Evolutionary conservation across 2,329 filamentous ascomycete genomes (phyloP).

Genomic region (Bipolaris victoriae): DNA sequence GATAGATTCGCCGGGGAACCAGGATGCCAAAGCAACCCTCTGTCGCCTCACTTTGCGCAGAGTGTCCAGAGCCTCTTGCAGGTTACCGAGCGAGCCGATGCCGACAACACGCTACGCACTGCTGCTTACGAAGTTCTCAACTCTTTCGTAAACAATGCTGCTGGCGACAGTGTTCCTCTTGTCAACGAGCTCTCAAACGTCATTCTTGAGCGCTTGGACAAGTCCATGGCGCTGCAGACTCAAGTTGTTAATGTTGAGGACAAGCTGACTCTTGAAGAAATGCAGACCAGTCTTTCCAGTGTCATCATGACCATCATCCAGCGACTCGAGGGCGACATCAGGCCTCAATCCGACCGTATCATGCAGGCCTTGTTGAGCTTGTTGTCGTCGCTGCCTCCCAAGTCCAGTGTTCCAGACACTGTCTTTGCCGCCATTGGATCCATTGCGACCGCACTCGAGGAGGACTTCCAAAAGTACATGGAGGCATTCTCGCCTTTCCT

Average conservation of each 20-base stretch:
- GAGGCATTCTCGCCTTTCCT: conserved; percentile 90
- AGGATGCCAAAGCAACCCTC: conserved; percentile 76
- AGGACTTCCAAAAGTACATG: conserved; percentile 97
- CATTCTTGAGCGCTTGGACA: conserved; percentile 87
- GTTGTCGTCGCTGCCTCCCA: conserved; percentile 75
- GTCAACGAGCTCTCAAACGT: conserved; percentile 85
- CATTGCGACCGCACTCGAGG: conserved; percentile 89
- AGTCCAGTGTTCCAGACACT: conserved; percentile 93
- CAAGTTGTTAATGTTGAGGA: conserved; percentile 98
- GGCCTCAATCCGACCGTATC: conserved; percentile 87
- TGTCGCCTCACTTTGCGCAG: conserved; percentile 91
- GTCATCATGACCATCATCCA: conserved; percentile 91
- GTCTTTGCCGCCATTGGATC: conserved; percentile 91
- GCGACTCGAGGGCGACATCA: conserved; percentile 88
- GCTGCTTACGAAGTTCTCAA: conserved; percentile 97
- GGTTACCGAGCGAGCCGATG: conserved; percentile 81
- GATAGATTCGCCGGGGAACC: conserved; percentile 92
- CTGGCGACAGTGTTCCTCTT: conserved; percentile 79
- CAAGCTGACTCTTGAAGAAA: conserved; percentile 92
- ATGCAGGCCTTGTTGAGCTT: conserved; percentile 89
- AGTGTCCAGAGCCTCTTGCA: conserved; percentile 84
- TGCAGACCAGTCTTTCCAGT: conserved; percentile 93
- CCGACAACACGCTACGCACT: conserved; percentile 87
- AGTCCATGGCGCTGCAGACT: conserved; percentile 84
- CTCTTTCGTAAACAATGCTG: conserved; percentile 89